These are phyloP conservation scores for Leptographium radiaticola DNA, from an alignment of 2,329 filamentous ascomycete genomes.

Conservation along the genomic window DNA sequence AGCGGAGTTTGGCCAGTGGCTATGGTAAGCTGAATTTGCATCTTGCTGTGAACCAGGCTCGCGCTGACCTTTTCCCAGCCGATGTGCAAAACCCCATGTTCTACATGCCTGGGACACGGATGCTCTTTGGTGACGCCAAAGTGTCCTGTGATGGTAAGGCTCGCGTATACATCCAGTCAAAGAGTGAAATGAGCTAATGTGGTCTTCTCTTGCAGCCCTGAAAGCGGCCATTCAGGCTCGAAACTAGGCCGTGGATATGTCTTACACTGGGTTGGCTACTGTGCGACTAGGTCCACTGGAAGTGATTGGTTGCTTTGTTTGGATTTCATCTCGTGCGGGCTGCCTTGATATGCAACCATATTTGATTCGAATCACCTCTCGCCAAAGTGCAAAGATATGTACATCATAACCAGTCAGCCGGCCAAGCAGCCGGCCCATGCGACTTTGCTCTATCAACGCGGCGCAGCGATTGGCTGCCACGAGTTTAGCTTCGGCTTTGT, in stretches of 20 bases:
- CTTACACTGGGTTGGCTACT: no score
- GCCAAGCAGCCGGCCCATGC: not conserved
- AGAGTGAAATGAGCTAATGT: not conserved
- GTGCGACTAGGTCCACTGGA: no score
- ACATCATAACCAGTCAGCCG: not conserved
- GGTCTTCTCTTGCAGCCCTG: slow-evolving; percentile 11
- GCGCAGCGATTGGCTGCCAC: slow-evolving; percentile 21
- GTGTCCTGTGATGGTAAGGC: slow-evolving; percentile 62
- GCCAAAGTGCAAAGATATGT: not conserved
- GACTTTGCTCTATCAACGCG: slow-evolving; percentile 13
- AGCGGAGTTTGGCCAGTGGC: slow-evolving; percentile 76
- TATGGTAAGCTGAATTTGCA: slow-evolving; percentile 43
- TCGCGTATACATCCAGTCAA: not conserved
- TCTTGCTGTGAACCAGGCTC: not conserved
- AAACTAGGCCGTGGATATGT: slow-evolving; percentile 4
- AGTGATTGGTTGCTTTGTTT: no score
- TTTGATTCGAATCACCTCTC: not conserved
- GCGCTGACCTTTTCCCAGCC: slow-evolving; percentile 31
- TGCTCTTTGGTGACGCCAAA: slow-evolving; percentile 87
- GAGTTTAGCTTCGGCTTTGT: slow-evolving; percentile 22
- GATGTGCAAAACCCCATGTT: slow-evolving; percentile 93
- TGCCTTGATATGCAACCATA: not conserved
- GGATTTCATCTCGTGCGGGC: not conserved
- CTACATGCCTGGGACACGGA: slow-evolving; percentile 77
- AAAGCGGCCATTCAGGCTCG: slow-evolving; percentile 20